Evolutionary conservation across 1,139 yeast species (phyloP).

Genomic region (Protomyces lactucae-debilis): DNA sequence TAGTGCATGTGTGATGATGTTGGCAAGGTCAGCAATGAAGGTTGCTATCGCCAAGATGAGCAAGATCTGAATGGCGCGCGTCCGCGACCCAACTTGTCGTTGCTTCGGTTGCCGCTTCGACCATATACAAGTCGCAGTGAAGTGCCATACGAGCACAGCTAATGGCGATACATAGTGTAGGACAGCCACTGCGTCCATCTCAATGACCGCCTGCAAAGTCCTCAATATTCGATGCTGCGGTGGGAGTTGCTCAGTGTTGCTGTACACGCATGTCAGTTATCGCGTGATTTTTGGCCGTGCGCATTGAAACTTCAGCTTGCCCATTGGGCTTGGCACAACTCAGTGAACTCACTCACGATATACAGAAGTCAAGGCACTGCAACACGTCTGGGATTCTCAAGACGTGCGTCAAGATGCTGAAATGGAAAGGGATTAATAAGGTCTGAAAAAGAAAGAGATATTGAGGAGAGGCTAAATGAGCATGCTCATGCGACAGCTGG

Average conservation of each 20-base stretch:
- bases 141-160: neutral
- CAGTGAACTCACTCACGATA: too few species aligned
- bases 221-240: neutral
- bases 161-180: neutral
- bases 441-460: too few species aligned
- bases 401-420: too few species aligned
- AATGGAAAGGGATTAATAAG: too few species aligned
- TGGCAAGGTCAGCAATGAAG: conserved; percentile 9
- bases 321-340: too few species aligned
- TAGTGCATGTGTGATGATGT: conserved; percentile 10
- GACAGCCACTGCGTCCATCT: neutral
- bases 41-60: conserved; percentile 1
- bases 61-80: neutral
- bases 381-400: too few species aligned
- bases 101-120: neutral
- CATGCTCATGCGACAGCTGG: too few species aligned
- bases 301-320: too few species aligned
- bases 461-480: too few species aligned
- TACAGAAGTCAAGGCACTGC: too few species aligned
- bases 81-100: neutral
- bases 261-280: too few species aligned
- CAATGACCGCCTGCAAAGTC: neutral
- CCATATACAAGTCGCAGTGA: neutral
- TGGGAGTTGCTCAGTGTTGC: neutral
- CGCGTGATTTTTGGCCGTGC: too few species aligned